These are phyloP conservation scores for Taiozyma sp. DNA, from an alignment of 1,139 yeast species.

Conservation along the genomic window DNA sequence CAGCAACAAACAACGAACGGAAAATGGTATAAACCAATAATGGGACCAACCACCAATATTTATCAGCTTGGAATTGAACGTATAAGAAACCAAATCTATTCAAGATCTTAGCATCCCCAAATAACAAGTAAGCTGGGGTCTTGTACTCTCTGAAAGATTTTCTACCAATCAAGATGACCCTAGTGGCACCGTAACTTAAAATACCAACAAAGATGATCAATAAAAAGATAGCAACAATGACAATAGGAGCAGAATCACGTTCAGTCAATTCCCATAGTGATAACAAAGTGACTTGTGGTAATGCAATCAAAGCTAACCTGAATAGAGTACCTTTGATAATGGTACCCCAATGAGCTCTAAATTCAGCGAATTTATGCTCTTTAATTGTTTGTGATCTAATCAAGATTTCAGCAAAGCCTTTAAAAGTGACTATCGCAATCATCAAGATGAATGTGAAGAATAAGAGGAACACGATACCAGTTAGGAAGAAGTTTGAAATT, in stretches of 20 bases:
- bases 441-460: constrained; percentile 73
- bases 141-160: constrained; percentile 67
- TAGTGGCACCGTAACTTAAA: constrained; percentile 65
- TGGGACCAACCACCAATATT: constrained; percentile 74
- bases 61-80: constrained; percentile 84
- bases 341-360: constrained; percentile 73
- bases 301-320: constrained; percentile 73
- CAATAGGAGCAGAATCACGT: constrained; percentile 77
- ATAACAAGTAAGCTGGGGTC: constrained; percentile 89
- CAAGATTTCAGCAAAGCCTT: constrained; percentile 67
- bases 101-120: constrained; percentile 74
- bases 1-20: constrained; percentile 82
- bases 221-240: constrained; percentile 71
- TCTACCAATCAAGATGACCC: constrained; percentile 68
- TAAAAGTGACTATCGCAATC: constrained; percentile 59
- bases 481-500: constrained; percentile 76
- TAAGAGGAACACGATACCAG: constrained; percentile 78
- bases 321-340: constrained; percentile 85
- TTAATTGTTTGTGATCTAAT: constrained; percentile 56
- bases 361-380: constrained; percentile 62
- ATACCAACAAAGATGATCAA: constrained; percentile 52
- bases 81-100: constrained; percentile 91
- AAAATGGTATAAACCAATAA: constrained; percentile 59
- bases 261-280: constrained; percentile 87
- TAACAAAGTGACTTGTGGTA: constrained; percentile 79